A percentile compares a stretch with the other conserved stretches of the same genome.
phyloP scores from a whole-genome alignment of 2,329 filamentous ascomycete genomes.

The Drechslerella dactyloides region DNA sequence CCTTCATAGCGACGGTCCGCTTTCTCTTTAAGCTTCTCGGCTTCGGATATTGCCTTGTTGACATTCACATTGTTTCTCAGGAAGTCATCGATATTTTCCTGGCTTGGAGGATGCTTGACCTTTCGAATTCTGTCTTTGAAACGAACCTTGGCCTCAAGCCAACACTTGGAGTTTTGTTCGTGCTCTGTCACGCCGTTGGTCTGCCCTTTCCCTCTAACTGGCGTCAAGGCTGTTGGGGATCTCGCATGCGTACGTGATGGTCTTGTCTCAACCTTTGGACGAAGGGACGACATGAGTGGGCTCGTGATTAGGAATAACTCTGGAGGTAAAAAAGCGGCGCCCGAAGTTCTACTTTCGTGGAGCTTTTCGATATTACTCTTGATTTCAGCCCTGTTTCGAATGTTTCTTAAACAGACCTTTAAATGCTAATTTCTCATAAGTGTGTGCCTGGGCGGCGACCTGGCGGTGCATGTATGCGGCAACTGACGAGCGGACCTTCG shows the following conservation, averaged over 20 bases:
- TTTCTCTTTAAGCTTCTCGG: constrained; percentile 21
- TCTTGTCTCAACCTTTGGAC: neutral
- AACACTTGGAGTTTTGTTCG: constrained; percentile 29
- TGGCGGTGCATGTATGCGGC: no score
- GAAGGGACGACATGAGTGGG: neutral
- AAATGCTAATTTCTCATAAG: no score
- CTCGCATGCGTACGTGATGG: neutral
- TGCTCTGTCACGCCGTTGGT: neutral
- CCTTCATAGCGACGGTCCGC: constrained; percentile 25
- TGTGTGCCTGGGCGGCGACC: no score
- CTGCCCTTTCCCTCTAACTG: neutral
- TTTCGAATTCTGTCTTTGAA: constrained; percentile 21
- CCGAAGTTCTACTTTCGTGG: no score
- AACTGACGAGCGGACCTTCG: no score
- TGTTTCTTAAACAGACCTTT: no score
- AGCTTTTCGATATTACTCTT: no score
- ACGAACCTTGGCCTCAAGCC: constrained; percentile 33
- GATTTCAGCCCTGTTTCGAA: no score
- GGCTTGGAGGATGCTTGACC: constrained; percentile 22
- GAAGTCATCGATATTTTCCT: constrained; percentile 15
- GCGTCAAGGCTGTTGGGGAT: neutral
- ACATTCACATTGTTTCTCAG: constrained; percentile 28
- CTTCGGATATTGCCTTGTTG: constrained; percentile 32
- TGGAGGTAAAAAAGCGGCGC: no score
- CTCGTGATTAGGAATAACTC: no score